These are phyloP conservation scores for Agrostemma githago DNA, from an alignment of 148 eudicot species.

Conservation along the genomic window DNA sequence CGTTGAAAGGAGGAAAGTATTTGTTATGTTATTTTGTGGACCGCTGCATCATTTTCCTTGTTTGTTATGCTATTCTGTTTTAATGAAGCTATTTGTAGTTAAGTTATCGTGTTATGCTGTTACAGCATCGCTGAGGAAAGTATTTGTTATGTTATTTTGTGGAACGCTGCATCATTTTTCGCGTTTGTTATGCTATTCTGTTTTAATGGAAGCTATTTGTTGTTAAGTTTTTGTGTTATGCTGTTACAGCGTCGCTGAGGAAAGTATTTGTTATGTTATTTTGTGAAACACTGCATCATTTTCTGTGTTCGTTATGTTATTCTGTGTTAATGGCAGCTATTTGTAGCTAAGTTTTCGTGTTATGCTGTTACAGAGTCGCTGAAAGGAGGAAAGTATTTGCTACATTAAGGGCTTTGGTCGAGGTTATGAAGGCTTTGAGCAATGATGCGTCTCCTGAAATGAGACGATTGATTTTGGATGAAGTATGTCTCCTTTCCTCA, in stretches of 20 bases:
- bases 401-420: conserved; percentile 84
- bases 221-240: too few relatives aligned
- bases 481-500: conserved; percentile 37
- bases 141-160: too few relatives aligned
- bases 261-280: conserved; percentile 1
- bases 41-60: too few relatives aligned
- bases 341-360: background rate
- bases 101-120: too few relatives aligned
- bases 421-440: conserved; percentile 86
- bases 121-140: too few relatives aligned
- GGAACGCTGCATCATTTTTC: too few relatives aligned
- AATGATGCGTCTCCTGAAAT: conserved; percentile 72
- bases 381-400: conserved; percentile 75
- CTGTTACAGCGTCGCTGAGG: too few relatives aligned
- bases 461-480: conserved; percentile 66
- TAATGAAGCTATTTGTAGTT: background rate
- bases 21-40: background rate
- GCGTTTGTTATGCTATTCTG: too few relatives aligned
- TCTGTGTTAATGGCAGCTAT: background rate
- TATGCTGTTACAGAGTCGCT: conserved; percentile 43
- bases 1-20: too few relatives aligned
- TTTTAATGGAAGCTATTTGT: too few relatives aligned
- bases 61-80: background rate
- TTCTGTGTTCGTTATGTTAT: background rate
- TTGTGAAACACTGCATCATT: too few relatives aligned